Conservation (phyloP, 2,329 filamentous ascomycete genomes). For the Phoma sp. region DNA sequence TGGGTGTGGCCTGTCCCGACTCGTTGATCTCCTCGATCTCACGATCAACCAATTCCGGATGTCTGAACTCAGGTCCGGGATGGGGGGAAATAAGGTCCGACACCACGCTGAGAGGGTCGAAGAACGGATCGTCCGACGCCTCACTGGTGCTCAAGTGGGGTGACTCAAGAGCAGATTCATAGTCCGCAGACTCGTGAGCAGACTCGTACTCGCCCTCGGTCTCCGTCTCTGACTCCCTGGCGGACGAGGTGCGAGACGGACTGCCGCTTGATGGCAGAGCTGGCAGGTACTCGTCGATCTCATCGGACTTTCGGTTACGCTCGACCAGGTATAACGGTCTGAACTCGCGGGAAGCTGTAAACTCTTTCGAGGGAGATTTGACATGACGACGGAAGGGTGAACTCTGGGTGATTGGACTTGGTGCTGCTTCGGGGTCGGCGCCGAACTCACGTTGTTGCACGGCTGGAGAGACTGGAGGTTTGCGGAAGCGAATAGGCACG, state of each 20-base stretch:
- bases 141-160: conserved; percentile 38
- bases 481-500: conserved; percentile 63
- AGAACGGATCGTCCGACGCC: conserved; percentile 29
- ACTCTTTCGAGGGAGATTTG: conserved; percentile 59
- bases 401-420: conserved; percentile 36
- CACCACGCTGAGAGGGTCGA: conserved; percentile 27
- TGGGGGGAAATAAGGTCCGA: conserved; percentile 27
- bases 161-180: conserved; percentile 49
- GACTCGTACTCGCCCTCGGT: conserved; percentile 54
- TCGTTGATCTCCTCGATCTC: conserved; percentile 55
- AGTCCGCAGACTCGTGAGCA: conserved; percentile 43
- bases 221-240: conserved; percentile 35
- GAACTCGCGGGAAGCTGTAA: conserved; percentile 68
- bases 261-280: conserved; percentile 58
- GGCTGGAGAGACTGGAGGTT: conserved; percentile 54
- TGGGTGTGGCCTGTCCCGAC: conserved; percentile 73
- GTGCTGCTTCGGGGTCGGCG: conserved; percentile 39
- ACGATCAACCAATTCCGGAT: conserved; percentile 33
- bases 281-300: conserved; percentile 54
- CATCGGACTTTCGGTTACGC: conserved; percentile 53
- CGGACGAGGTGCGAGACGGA: conserved; percentile 42
- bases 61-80: conserved; percentile 23
- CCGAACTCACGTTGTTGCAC: conserved; percentile 49
- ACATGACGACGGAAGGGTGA: conserved; percentile 55
- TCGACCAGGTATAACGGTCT: conserved; percentile 85